phyloP scores from a whole-genome alignment of 306 rosid species.

The Sicyos edulis region DNA sequence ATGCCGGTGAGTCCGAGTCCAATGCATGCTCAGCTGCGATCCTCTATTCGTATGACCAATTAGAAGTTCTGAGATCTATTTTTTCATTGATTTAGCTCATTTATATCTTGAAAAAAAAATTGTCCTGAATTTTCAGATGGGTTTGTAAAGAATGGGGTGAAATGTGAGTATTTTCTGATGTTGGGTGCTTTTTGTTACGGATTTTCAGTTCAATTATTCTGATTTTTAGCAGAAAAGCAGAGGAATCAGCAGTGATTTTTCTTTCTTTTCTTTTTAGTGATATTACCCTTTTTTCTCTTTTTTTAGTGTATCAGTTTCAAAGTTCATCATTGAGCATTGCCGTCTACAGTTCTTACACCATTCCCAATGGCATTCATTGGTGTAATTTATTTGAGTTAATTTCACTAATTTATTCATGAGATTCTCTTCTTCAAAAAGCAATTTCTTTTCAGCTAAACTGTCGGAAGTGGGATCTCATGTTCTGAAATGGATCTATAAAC shows the following conservation, averaged over 20 bases:
- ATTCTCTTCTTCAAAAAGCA: no score
- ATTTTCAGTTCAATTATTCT: constrained; percentile 6
- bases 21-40: constrained; percentile 36
- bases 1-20: constrained; percentile 46
- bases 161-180: background rate
- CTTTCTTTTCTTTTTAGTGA: background rate
- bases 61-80: constrained; percentile 11
- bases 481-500: background rate
- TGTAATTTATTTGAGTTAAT: constrained; percentile 3
- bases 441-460: background rate
- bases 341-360: background rate
- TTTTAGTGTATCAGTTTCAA: background rate
- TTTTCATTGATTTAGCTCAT: background rate
- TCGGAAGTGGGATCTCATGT: no score
- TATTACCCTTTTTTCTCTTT: constrained; percentile 14
- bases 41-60: constrained; percentile 1
- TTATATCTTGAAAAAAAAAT: background rate
- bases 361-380: background rate
- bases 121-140: constrained; percentile 9
- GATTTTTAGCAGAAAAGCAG: constrained; percentile 16
- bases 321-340: constrained; percentile 13
- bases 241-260: background rate
- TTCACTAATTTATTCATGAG: no score
- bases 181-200: background rate
- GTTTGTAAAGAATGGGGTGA: constrained; percentile 14